Evolutionary conservation across 2,329 filamentous ascomycete genomes (phyloP).

Genomic region (Stemphylium vesicarium): DNA sequence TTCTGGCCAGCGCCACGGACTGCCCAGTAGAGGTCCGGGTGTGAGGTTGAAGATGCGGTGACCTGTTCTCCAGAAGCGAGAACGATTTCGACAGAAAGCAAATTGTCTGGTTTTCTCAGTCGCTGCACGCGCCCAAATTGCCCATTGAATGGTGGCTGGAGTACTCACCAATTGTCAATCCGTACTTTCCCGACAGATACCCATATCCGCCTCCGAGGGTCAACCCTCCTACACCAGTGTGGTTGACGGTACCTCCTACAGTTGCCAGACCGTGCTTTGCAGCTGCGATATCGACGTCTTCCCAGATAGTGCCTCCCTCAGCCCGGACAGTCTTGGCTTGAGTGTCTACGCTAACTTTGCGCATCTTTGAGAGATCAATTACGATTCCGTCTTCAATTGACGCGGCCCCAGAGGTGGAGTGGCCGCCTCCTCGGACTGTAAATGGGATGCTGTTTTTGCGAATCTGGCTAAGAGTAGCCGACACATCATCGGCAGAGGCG

Average conservation of each 20-base stretch:
- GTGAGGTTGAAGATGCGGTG: constrained; percentile 32
- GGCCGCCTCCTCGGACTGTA: constrained; percentile 62
- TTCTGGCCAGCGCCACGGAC: constrained; percentile 48
- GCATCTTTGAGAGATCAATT: constrained; percentile 62
- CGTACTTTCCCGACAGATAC: constrained; percentile 61
- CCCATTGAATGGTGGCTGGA: not conserved
- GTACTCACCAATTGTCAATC: constrained; percentile 59
- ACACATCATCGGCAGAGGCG: constrained; percentile 26
- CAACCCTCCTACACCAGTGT: constrained; percentile 67
- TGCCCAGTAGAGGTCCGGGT: constrained; percentile 49
- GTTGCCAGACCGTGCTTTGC: constrained; percentile 61
- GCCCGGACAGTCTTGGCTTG: constrained; percentile 55
- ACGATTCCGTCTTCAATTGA: constrained; percentile 61
- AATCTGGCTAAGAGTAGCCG: constrained; percentile 31
- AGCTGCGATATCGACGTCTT: constrained; percentile 61
- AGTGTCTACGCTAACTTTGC: constrained; percentile 57
- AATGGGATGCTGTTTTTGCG: constrained; percentile 53
- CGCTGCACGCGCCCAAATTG: not conserved
- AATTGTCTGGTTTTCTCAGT: constrained; percentile 36
- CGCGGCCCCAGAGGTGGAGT: constrained; percentile 60
- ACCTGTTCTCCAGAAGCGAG: constrained; percentile 47
- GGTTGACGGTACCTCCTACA: constrained; percentile 67
- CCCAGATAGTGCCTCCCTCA: constrained; percentile 61
- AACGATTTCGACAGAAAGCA: constrained; percentile 46
- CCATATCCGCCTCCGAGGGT: constrained; percentile 64